Conservation (phyloP, 345 rosid species). For the Orychophragmus violaceus region DNA sequence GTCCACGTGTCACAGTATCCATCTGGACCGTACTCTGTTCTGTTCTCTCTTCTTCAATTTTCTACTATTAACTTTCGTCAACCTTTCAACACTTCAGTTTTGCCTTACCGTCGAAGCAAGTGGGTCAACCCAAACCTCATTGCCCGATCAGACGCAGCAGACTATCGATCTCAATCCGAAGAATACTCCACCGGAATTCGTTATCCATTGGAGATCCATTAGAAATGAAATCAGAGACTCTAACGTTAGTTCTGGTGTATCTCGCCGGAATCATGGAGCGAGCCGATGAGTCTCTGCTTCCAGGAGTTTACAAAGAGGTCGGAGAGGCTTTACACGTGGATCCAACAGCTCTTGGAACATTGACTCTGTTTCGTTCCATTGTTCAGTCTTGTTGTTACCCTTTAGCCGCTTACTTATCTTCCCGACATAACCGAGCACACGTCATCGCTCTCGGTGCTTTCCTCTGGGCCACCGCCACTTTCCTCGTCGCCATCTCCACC, state of each 20-base stretch:
- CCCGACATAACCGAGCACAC: constrained; percentile 51
- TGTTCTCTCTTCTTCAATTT: not conserved
- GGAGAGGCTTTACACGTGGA: constrained; percentile 53
- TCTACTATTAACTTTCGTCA: not conserved
- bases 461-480: constrained; percentile 65
- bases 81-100: not conserved
- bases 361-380: constrained; percentile 54
- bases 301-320: constrained; percentile 64
- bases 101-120: constrained; percentile 10
- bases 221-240: constrained; percentile 43
- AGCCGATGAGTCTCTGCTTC: constrained; percentile 64
- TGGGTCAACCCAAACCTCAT: not conserved
- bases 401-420: constrained; percentile 59
- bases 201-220: not conserved
- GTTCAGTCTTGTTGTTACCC: constrained; percentile 62
- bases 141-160: not conserved
- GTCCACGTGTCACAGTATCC: constrained; percentile 8
- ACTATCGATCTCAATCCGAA: not conserved
- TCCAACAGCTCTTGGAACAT: constrained; percentile 56
- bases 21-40: constrained; percentile 16
- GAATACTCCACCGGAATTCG: not conserved
- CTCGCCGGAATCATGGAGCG: constrained; percentile 60
- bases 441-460: constrained; percentile 68
- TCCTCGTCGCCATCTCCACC: constrained; percentile 57
- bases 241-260: constrained; percentile 53